Base-by-base conservation (phyloP, 192 early-diverging fungal genomes). In the Mortierella alpina region DNA sequence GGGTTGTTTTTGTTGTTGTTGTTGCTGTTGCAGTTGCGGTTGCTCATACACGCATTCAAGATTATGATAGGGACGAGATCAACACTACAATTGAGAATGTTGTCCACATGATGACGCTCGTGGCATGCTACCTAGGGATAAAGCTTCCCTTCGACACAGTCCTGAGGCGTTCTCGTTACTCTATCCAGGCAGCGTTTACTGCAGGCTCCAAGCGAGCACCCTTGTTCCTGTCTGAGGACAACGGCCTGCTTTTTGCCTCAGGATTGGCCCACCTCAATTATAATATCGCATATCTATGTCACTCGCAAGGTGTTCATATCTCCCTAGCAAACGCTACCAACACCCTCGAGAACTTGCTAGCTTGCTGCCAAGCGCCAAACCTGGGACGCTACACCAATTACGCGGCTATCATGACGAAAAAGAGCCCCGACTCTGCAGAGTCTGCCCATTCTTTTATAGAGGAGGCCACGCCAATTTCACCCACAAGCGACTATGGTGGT, bases 211-310 rank as follows among this genome's bases (percentile, higher is more conserved):
- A 87, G 58, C 66, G 82, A 53, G 75, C 83, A 7, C 75, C 86
- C 0, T 65, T 90, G 5, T 88, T 82, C 57, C 31, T 90, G 47
- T 69, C 75, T 2, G 85, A 85, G 23, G 63, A 72, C 13, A 87
- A 90, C 52, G 49, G 77, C 5, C 64, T 72, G 31, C 47, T 47
- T 2, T 90, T 88, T 61, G 76, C 78, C 2, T 57, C 72, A 17
- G 89, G 87, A 8, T 72, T 90, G 55, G 82, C 83, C 1, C 84
- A 87, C 82, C 64, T 90, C 17, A 90, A 88, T 66, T 90, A 90
- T 53, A 78, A 90, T 23, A 82, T 90, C 63, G 89, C 84, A 6
- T 90, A 88, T 72, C 63, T 90, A 13, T 90, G 89, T 62, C 79
- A 86, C 71, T 86, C 86, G 4, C 89, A 90, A 55, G 87, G 87